Evolutionary conservation across 2,329 filamentous ascomycete species (phyloP).

Genomic region (Tolypocladium ovalisporum): DNA sequence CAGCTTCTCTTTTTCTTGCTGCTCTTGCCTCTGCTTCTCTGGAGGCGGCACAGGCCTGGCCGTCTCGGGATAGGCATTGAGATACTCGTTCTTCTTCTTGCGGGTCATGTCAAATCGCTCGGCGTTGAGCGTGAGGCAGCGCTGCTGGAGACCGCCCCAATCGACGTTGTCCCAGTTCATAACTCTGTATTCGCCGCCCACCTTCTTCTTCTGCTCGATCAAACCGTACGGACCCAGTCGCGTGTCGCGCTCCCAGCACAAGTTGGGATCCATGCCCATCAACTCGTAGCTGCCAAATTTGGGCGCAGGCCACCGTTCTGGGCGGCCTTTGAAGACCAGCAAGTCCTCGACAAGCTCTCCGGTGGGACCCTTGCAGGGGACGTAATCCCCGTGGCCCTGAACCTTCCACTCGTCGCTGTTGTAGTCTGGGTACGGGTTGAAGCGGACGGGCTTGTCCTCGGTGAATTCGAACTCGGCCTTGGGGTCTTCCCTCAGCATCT

Average conservation of each 20-base stretch:
- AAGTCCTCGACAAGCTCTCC: conserved; percentile 51
- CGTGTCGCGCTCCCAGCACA: conserved; percentile 59
- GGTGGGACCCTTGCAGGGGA: conserved; percentile 54
- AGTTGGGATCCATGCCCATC: conserved; percentile 47
- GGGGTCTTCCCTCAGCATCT: conserved; percentile 20
- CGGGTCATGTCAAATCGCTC: conserved; percentile 45
- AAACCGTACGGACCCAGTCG: conserved; percentile 59
- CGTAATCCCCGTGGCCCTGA: conserved; percentile 44
- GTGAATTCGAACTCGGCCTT: conserved; percentile 27
- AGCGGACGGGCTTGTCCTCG: conserved; percentile 40
- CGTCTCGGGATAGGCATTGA: conserved; percentile 29
- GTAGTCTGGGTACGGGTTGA: conserved; percentile 64
- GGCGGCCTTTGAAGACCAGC: conserved; percentile 51
- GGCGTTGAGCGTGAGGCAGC: conserved; percentile 55
- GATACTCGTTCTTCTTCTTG: conserved; percentile 29
- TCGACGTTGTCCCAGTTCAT: conserved; percentile 53
- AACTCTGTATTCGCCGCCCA: conserved; percentile 21
- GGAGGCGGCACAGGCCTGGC: conserved; percentile 6
- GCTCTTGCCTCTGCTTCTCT: conserved; percentile 3
- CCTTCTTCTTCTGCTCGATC: conserved; percentile 34
- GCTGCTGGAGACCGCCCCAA: conserved; percentile 61
- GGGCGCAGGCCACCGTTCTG: conserved; percentile 46
- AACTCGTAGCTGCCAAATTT: conserved; percentile 52
- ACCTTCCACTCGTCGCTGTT: conserved; percentile 50
- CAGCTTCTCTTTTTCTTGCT: conserved; percentile 1